Evolutionary conservation across 805 yeast genomes (phyloP).

Genomic region (Cyberlindnera xishuangbannaensis): DNA sequence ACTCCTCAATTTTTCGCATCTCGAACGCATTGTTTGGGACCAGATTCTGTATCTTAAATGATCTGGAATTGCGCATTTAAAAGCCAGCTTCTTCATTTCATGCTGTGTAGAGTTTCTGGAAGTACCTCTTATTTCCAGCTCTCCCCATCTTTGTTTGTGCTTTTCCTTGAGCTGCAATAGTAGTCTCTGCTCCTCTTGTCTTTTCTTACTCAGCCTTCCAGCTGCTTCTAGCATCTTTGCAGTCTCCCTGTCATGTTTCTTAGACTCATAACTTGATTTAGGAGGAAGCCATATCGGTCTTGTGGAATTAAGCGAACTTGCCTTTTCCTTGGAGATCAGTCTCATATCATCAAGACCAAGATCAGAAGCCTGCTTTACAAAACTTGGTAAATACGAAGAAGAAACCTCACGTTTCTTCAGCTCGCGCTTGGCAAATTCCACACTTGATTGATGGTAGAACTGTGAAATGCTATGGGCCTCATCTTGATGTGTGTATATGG

Average conservation of each 20-base stretch:
- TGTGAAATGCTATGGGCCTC: constrained; percentile 22
- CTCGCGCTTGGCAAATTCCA: constrained; percentile 14
- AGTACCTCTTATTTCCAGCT: constrained; percentile 13
- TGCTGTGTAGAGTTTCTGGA: constrained; percentile 11
- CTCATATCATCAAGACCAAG: constrained; percentile 51
- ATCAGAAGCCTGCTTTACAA: constrained; percentile 31
- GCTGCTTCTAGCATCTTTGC: constrained; percentile 32
- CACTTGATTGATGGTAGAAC: constrained; percentile 20
- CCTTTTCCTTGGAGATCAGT: constrained; percentile 40
- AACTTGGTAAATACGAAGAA: constrained; percentile 29
- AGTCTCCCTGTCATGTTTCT: constrained; percentile 51
- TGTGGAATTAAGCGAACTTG: constrained; percentile 38
- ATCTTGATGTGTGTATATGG: constrained; percentile 15
- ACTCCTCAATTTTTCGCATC: constrained; percentile 8
- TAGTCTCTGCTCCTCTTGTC: constrained; percentile 6
- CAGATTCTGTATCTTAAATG: constrained; percentile 20
- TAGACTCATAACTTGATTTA: constrained; percentile 46
- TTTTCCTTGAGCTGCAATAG: constrained; percentile 9
- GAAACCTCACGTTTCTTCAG: constrained; percentile 15
- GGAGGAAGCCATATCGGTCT: constrained; percentile 71
- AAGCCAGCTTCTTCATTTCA: constrained; percentile 19
- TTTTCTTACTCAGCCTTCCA: constrained; percentile 16
- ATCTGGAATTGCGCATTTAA: constrained; percentile 21
- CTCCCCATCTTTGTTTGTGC: constrained; percentile 19
- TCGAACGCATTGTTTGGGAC: constrained; percentile 9